These are phyloP conservation scores for Solanum bulbocastanum DNA, from an alignment of 257 asterid genomes.

Conservation along the genomic window DNA sequence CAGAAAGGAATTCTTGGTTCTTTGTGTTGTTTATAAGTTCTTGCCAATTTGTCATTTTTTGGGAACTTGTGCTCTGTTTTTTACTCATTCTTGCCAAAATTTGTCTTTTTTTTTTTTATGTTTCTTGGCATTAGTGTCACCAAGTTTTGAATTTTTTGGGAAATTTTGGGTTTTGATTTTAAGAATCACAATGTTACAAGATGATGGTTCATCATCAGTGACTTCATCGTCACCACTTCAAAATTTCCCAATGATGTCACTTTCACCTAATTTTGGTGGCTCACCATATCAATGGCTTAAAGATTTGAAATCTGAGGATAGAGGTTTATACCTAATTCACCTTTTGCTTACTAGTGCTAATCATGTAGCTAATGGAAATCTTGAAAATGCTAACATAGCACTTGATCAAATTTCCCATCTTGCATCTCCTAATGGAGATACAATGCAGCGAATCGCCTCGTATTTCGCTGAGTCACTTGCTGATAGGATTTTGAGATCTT, in stretches of 20 bases:
- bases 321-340: conserved; percentile 79
- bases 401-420: conserved; percentile 90
- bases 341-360: conserved; percentile 71
- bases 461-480: conserved; percentile 85
- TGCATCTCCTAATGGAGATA: conserved; percentile 80
- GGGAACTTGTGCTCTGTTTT: neutral
- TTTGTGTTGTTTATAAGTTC: neutral
- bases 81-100: neutral
- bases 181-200: neutral
- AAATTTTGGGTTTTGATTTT: neutral
- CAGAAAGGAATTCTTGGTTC: neutral
- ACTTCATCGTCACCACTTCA: conserved; percentile 9
- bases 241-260: neutral
- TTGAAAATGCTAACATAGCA: conserved; percentile 76
- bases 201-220: conserved; percentile 7
- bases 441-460: conserved; percentile 91
- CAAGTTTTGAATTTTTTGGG: neutral
- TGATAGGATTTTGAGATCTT: conserved; percentile 62
- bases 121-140: neutral
- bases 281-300: conserved; percentile 76
- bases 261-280: conserved; percentile 18
- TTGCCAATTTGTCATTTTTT: neutral
- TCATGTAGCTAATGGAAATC: conserved; percentile 70
- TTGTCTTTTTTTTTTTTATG: neutral
- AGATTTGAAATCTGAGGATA: conserved; percentile 81